These are phyloP conservation scores for Fusarium concolor DNA, from an alignment of 2,329 filamentous ascomycete genomes.

Conservation along the genomic window DNA sequence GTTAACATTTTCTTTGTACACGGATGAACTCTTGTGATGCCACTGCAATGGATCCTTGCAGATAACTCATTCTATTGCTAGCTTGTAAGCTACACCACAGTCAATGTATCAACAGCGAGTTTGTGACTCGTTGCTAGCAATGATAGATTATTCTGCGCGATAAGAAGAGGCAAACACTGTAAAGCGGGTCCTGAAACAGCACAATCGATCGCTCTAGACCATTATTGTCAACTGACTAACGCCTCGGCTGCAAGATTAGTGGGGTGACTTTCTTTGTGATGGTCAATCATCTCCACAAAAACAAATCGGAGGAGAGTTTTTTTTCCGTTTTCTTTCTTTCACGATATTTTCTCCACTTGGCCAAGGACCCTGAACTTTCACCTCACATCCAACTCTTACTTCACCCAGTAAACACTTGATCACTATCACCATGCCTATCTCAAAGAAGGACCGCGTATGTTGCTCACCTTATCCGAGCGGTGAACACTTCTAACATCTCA, in stretches of 20 bases:
- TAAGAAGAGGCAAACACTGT: background rate
- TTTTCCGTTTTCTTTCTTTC: slow-evolving; percentile 18
- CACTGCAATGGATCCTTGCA: too few species aligned
- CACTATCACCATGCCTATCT: slow-evolving; percentile 44
- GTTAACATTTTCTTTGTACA: too few species aligned
- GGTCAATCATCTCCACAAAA: background rate
- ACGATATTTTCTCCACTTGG: slow-evolving; percentile 1
- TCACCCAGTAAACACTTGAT: background rate
- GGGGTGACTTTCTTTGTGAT: background rate
- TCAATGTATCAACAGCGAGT: too few species aligned
- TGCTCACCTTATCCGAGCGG: fast-evolving
- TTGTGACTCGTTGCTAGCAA: too few species aligned
- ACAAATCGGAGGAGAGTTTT: slow-evolving; percentile 24
- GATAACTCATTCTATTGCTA: too few species aligned
- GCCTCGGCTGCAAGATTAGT: background rate
- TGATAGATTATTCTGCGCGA: too few species aligned
- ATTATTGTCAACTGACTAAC: slow-evolving; percentile 8
- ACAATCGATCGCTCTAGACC: slow-evolving; percentile 12
- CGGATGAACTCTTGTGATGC: too few species aligned
- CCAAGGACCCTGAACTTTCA: slow-evolving; percentile 16
- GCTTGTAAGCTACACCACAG: too few species aligned
- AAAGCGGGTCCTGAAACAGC: background rate
- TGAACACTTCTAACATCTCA: background rate
- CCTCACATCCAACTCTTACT: background rate
- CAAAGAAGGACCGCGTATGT: slow-evolving; percentile 45